Percentiles rank a stretch among this genome's conserved stretches.
Conservation (phyloP, 352 stramenopile species). For the Pythium dissimile region DNA sequence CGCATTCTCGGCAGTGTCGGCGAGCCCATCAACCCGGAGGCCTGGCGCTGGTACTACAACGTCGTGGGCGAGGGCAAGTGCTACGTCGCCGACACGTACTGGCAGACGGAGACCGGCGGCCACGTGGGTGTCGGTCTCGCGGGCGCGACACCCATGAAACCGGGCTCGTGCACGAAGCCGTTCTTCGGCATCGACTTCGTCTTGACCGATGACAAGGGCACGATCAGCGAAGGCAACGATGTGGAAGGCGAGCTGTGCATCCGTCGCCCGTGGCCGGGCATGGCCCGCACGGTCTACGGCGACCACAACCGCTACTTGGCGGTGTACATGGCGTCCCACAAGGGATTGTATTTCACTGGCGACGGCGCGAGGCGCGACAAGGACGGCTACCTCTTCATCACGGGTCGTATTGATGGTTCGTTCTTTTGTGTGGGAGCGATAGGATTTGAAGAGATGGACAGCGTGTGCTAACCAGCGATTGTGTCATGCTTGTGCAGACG, state of each 20-base stretch:
- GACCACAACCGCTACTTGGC: conserved; percentile 95
- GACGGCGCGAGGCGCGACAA: conserved; percentile 87
- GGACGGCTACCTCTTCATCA: conserved; percentile 99
- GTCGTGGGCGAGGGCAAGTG: conserved; percentile 82
- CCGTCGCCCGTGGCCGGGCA: conserved; percentile 93
- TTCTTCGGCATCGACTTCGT: conserved; percentile 93
- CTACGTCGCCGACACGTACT: conserved; percentile 95
- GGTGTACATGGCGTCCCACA: conserved; percentile 96
- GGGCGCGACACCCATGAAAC: conserved; percentile 82
- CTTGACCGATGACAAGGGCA: conserved; percentile 80
- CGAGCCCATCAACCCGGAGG: conserved; percentile 97
- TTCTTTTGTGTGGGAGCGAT: not conserved
- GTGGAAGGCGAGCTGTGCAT: conserved; percentile 96
- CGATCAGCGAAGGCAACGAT: conserved; percentile 81
- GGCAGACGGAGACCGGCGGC: conserved; percentile 94
- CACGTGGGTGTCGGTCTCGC: conserved; percentile 91
- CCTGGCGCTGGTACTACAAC: conserved; percentile 94
- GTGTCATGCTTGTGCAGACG: conserved; percentile 58
- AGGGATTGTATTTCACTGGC: conserved; percentile 96
- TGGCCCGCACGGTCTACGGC: conserved; percentile 94
- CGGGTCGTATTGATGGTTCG: conserved; percentile 92
- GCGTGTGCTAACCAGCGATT: not conserved
- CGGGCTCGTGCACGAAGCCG: conserved; percentile 90
- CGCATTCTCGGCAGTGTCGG: conserved; percentile 96
- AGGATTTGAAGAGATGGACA: too few relatives aligned